Base-by-base conservation (phyloP, 345 rosid genomes). In the Citrus unshiu region DNA sequence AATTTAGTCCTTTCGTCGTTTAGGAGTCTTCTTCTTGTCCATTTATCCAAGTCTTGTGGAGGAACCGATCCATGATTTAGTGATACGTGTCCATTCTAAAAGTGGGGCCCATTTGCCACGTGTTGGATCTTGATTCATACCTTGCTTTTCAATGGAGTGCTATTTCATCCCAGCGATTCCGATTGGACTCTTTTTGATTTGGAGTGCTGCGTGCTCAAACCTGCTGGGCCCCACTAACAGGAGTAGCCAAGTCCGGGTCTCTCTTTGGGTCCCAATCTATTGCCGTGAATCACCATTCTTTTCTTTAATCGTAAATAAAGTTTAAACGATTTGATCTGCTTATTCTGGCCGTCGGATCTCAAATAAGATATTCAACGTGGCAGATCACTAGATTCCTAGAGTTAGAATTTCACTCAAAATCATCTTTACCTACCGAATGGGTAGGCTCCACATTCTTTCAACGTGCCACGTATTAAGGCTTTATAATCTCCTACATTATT, bases 201-300 rank as follows among this genome's bases (percentile, higher is more conserved):
- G 70, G 46, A 19, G 60, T 21, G 29, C 13, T 4, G 6, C 7
- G 25, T 10, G 27, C 13, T 37, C 32, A 10, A 46, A 9, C 6
- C 49, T 3, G 4, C 4, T 34, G 12, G 68, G 77, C 16, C 77
- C 77, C 68, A 14, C 25, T 34, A 27, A 46, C 35, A 7, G 3
- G 59, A 12, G 1, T 22, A 0, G 2, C 60, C 21, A 10, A 46
- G 6, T 40, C 4, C 3, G 30, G 64, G 39, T 54, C 63, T 49
- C 49, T 10, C 4, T 16, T 14, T 1, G 25, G 81, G 77, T 13
- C 72, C 81, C 77, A 9, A n/a, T 6, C 27, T 12, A 40, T 72
- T 76, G 77, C 57, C 78, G 80, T 72, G 78, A 77, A 76, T 76
- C 85, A 56, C 69, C 67, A 4, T 43, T 73, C 25, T 2, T 39